Base-by-base conservation (phyloP, 441 rosid genomes). In the Codiaeum variegatum region DNA sequence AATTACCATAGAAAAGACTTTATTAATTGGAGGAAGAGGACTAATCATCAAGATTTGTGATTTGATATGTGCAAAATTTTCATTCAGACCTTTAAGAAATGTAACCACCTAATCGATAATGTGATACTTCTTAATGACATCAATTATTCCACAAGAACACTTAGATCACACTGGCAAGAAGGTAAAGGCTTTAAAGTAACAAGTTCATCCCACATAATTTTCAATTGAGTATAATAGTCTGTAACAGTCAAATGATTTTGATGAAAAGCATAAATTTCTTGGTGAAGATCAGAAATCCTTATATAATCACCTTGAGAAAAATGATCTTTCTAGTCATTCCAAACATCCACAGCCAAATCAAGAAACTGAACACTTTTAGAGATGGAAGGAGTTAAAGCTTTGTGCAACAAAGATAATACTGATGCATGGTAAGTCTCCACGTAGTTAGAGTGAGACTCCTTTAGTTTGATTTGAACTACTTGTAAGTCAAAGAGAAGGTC, bases 161-260 rank as follows among this genome's bases (percentile, higher is more conserved):
- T 0, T 13, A 42, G 47, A 42, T 9, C 13, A 42, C 47, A 42
- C 16, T 9, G 0, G 2, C 47, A 42, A 8, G 1, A 1, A 8
- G 47, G 47, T 8, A 42, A 1, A 42, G 32, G 32, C 32, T 6
- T 58, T 3, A 58, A 26, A 26, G 10, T 42, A 1, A 58, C 12
- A 1, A 34, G 1, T 11, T 58, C 64, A 34, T 70, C 64, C 73
- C 54, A 56, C 0, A 56, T 34, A 0, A 58, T 24, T 8, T 56
- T 70, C 5, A 70, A 21, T 1, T 40, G 54, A 12, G 64, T 70
- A 29, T 15, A 70, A 24, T 70, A 70, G 2, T 55, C 63, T 21
- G 63, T 70, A 23, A 40, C 52, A 0, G 64, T 34, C 23, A 32
- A 8, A 0, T 6, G 0, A 0, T 31, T 34, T 40, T 70, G 52